These are phyloP conservation scores for Odonthalia washingtoniensis DNA, from an alignment of 31 red algal genomes.

Conservation along the genomic window DNA sequence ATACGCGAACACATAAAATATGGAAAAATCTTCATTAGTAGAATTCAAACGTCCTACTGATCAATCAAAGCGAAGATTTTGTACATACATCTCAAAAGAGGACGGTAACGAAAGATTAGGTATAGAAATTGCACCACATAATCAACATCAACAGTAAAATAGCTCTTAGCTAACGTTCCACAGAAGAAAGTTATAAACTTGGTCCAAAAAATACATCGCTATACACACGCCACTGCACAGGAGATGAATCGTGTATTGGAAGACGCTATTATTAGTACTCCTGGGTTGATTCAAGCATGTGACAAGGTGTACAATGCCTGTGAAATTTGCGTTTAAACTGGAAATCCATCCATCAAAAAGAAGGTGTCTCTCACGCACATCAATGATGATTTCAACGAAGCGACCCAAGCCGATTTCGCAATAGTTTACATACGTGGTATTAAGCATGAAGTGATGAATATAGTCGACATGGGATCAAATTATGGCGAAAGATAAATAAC, in stretches of 20 bases:
- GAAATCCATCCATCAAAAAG: neutral
- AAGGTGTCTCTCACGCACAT: constrained; percentile 38
- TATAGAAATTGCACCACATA: no score
- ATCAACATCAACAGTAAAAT: no score
- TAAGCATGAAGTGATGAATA: constrained; percentile 12
- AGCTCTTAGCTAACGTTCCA: no score
- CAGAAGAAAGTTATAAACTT: no score
- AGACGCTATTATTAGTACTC: neutral
- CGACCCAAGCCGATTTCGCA: constrained; percentile 27
- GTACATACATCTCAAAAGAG: no score
- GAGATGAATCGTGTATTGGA: neutral
- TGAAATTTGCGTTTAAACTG: constrained; percentile 29
- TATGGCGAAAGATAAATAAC: neutral
- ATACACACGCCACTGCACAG: constrained; percentile 7
- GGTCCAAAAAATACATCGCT: no score
- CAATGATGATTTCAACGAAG: constrained; percentile 44
- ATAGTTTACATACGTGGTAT: neutral
- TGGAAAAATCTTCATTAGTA: no score
- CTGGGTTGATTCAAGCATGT: neutral
- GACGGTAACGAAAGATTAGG: no score
- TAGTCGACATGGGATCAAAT: constrained; percentile 39
- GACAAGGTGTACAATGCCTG: neutral
- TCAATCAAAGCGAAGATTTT: no score
- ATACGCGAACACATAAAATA: no score
- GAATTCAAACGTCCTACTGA: no score